Evolutionary conservation across 495 filamentous ascomycete genomes (phyloP).

Genomic region (Collariella sp.): DNA sequence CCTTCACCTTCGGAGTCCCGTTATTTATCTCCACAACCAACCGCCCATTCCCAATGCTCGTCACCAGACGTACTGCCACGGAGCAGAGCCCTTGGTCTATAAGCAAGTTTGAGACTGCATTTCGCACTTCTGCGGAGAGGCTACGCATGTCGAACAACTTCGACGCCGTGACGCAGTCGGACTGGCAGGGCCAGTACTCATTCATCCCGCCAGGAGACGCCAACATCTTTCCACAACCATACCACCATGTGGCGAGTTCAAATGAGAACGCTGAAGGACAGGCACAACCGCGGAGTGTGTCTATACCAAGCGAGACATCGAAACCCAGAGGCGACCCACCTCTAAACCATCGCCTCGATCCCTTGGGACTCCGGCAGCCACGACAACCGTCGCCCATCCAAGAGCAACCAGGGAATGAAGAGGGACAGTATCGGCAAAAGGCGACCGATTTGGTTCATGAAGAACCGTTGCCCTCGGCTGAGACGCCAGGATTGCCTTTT

Average conservation of each 20-base stretch:
- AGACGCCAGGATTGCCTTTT: conserved; percentile 34
- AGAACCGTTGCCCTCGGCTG: conserved; percentile 36
- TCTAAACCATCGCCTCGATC: conserved; percentile 36
- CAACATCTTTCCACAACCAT: conserved; percentile 40
- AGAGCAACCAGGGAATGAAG: conserved; percentile 33
- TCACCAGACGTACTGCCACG: conserved; percentile 49
- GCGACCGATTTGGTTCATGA: conserved; percentile 33
- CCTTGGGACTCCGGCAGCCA: conserved; percentile 38
- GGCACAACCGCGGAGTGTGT: conserved; percentile 35
- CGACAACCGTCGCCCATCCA: conserved; percentile 34
- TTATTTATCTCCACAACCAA: conserved; percentile 12
- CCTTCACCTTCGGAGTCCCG: conserved; percentile 6
- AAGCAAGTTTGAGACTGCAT: conserved; percentile 48
- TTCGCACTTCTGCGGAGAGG: conserved; percentile 41
- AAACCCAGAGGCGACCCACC: conserved; percentile 30
- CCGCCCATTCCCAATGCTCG: conserved; percentile 48
- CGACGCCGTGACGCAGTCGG: conserved; percentile 48
- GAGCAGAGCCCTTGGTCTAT: conserved; percentile 51
- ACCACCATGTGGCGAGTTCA: conserved; percentile 39
- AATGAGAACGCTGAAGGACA: conserved; percentile 35
- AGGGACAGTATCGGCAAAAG: conserved; percentile 34
- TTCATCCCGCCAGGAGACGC: conserved; percentile 46
- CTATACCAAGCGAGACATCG: conserved; percentile 29
- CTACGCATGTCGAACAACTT: conserved; percentile 54
- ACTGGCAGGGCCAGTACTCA: conserved; percentile 52